Base-by-base conservation (phyloP, 2,329 filamentous ascomycete genomes). In the Fusarium circinatum region DNA sequence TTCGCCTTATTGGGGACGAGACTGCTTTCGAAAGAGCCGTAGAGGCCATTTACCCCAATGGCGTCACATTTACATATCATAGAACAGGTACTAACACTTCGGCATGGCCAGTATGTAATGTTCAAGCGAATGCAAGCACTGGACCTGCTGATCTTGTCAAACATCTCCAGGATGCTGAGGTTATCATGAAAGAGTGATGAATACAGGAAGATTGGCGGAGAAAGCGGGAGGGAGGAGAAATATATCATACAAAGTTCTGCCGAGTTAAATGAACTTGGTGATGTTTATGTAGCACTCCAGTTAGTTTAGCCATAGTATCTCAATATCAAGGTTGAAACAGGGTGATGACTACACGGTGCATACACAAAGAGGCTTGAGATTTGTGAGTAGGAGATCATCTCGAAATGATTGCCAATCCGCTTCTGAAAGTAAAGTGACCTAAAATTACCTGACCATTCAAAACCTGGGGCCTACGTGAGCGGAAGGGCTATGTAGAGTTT, bases 191-290 rank as follows among this genome's bases (percentile, higher is more conserved):
- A 4, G 34, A 26, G 5, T 26, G 26, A 26, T 6, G 26, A 26
- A 12, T 3, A 5, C 7, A 22, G 15, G 28, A 9, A n/a, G 0
- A 13, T 49, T 13, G 15, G 3, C 7, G 11, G 3, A 6, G 17
- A 15, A 47, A 5, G 5, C 1, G 6, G 1, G n/a, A 10, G 3
- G 22, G 48, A 24, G 48, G 30, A 17, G 1, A 20, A 30, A 20
- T 8, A 20, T 24, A 6, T 3, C 0, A 2, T 5, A 8, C 3
- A 14, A 20, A 10, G 6, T 5, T 5, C 1, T n/a, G 0, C 3
- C 11, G 6, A n/a, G 11, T 17, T 13, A 3, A 3, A 14, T 3
- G 5, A 28, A 3, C 32, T 34, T 34, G 1, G 4, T 34, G 32
- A 15, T 34, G 14, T 15, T 4, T 34, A 34, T 15, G 32, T 8